Evolutionary conservation across 331 rosid species (phyloP), one percentile per base, ranked within the genome.

Genomic region (Saraca asoca): DNA sequence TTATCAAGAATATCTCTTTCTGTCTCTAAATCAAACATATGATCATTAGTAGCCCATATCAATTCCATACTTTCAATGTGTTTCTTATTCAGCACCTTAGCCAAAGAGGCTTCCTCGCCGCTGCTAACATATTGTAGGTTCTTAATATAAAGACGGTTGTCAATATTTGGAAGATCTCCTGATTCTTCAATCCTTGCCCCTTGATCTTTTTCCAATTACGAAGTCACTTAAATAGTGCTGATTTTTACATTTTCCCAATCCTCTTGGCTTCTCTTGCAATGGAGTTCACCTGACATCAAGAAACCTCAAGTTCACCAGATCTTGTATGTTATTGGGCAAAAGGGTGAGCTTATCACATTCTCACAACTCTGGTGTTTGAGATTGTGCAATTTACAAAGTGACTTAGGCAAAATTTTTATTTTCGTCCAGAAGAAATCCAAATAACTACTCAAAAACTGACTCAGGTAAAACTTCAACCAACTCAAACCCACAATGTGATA

Each of bases 341-440:
- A 0, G 0, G 0, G 0, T 0, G 1, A 72, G 41, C 0, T 7
- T 0, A 2, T 0, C 0, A 4, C 19, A 0, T 2, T 1, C 0
- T 7, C 0, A 0, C 39, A 66, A 24, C 44, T 13, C 43, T 9
- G 59, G n/a, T 7, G 65, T 66, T 1, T 73, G 72, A 73, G 41
- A 52, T 62, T 71, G 64, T 12, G 39, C 44, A 73, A 49, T 0
- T 20, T 7, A n/a, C 74, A 13, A 2, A 60, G 13, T 6, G 74
- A 75, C 6, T 39, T n/a, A 2, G 78, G 68, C 42, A 75, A 48
- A 1, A 37, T 35, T 9, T 3, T 12, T 8, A 75, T 43, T 0
- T 0, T 0, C 0, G 74, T n/a, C 0, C 0, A 0, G 19, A 66
- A 72, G 7, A 62, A 10, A 19, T 53, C 58, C 58, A 72, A 62